Conservation (phyloP, 2,329 filamentous ascomycete genomes). For the Phialophora chinensis region DNA sequence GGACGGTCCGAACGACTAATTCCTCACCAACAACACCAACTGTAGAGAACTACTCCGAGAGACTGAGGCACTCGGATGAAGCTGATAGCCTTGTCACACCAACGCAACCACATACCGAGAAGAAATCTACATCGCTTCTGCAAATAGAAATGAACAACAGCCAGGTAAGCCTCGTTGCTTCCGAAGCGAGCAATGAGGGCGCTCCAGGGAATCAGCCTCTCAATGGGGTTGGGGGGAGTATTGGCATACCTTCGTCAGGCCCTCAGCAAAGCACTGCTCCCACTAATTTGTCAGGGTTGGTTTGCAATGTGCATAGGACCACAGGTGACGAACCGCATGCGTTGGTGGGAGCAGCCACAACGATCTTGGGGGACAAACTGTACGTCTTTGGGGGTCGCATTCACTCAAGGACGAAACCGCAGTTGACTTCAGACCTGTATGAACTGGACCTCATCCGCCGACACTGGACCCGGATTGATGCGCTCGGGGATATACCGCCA, state of each 20-base stretch:
- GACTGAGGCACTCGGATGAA: slow-evolving; percentile 30
- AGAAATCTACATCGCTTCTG: slow-evolving; percentile 6
- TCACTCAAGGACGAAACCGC: slow-evolving; percentile 80
- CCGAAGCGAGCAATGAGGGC: slow-evolving; percentile 37
- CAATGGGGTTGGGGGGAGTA: slow-evolving; percentile 26
- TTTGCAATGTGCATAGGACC: slow-evolving; percentile 76
- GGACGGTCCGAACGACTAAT: slow-evolving; percentile 23
- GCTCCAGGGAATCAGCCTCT: slow-evolving; percentile 25
- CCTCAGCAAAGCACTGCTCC: slow-evolving; percentile 47
- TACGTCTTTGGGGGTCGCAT: slow-evolving; percentile 95
- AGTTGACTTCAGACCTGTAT: slow-evolving; percentile 88
- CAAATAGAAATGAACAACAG: slow-evolving; percentile 38
- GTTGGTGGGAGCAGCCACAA: slow-evolving; percentile 92
- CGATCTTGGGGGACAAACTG: slow-evolving; percentile 90
- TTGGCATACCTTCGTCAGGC: slow-evolving; percentile 30
- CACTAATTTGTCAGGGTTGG: slow-evolving; percentile 69
- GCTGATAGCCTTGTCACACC: slow-evolving; percentile 10
- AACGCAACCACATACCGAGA: slow-evolving; percentile 12
- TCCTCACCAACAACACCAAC: slow-evolving; percentile 31
- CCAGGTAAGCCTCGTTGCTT: slow-evolving; percentile 39
- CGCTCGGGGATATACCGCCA: slow-evolving; percentile 81
- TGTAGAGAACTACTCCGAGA: slow-evolving; percentile 3
- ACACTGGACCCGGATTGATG: slow-evolving; percentile 91
- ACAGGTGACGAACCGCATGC: slow-evolving; percentile 91
- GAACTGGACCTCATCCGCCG: slow-evolving; percentile 88